A percentile compares a stretch with the other conserved stretches of the same genome.
phyloP scores from a whole-genome alignment of 2,329 filamentous ascomycete genomes.

The Hymenoscyphus infarciens region DNA sequence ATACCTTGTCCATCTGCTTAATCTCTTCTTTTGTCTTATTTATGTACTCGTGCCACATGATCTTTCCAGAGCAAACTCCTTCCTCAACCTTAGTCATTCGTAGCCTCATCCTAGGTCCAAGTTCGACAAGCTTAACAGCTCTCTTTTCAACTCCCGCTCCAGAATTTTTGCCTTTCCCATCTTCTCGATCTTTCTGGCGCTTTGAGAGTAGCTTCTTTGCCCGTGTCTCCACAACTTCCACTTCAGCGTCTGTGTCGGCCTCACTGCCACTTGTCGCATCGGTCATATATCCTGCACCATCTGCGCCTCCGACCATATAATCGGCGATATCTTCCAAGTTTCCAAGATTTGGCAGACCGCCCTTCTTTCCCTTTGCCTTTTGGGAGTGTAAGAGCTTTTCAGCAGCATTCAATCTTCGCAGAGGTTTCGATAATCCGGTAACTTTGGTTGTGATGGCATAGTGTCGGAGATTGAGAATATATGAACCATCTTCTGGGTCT shows the following conservation, averaged over 20 bases:
- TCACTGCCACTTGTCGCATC: slow-evolving; percentile 85
- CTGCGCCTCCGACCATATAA: slow-evolving; percentile 82
- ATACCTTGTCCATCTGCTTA: slow-evolving; percentile 74
- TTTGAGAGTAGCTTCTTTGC: slow-evolving; percentile 57
- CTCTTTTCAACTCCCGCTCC: slow-evolving; percentile 59
- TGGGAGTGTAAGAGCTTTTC: slow-evolving; percentile 62
- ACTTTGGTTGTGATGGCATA: slow-evolving; percentile 92
- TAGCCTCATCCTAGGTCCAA: slow-evolving; percentile 85
- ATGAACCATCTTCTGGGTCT: slow-evolving; percentile 57
- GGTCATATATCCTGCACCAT: slow-evolving; percentile 78
- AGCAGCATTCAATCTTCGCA: slow-evolving; percentile 80
- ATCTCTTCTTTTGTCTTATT: slow-evolving; percentile 78
- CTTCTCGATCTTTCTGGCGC: slow-evolving; percentile 43
- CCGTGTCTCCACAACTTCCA: slow-evolving; percentile 72
- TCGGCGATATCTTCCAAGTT: slow-evolving; percentile 92
- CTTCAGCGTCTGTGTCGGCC: slow-evolving; percentile 89
- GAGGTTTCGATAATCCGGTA: slow-evolving; percentile 77
- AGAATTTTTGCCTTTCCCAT: slow-evolving; percentile 42
- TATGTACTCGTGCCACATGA: slow-evolving; percentile 97
- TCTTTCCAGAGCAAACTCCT: slow-evolving; percentile 80
- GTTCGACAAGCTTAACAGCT: slow-evolving; percentile 85
- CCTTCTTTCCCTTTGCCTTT: slow-evolving; percentile 60
- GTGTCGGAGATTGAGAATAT: slow-evolving; percentile 83
- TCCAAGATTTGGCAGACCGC: slow-evolving; percentile 79
- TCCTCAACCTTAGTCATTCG: slow-evolving; percentile 95